phyloP scores from a whole-genome alignment of 371 early-diverging fungal genomes.

The Mortierella sp. region DNA sequence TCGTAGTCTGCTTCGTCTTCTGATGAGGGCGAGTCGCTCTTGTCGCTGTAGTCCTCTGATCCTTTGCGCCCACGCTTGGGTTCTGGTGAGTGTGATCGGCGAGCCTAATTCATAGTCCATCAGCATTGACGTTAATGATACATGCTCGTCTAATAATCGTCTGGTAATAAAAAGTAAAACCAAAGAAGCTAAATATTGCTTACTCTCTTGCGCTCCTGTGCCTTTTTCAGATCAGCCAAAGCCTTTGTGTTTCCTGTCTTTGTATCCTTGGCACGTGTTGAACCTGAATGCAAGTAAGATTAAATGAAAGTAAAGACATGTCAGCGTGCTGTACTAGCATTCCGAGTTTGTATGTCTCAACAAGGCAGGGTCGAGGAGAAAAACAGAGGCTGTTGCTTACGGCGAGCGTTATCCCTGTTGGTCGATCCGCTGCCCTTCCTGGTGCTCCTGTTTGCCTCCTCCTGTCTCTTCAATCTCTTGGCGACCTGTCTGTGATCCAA shows the following conservation, averaged over 20 bases:
- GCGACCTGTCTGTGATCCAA: conserved; percentile 72
- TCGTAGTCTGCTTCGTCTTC: conserved; percentile 43
- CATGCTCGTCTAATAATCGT: background rate
- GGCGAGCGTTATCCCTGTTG: conserved; percentile 64
- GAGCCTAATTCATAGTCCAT: conserved; percentile 26
- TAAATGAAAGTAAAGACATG: background rate
- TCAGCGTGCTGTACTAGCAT: background rate
- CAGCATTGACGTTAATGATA: background rate
- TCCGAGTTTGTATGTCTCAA: background rate
- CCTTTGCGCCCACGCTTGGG: conserved; percentile 47
- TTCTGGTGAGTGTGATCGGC: conserved; percentile 56
- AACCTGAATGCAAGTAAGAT: conserved; percentile 57
- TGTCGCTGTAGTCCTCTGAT: conserved; percentile 53
- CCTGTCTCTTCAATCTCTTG: conserved; percentile 65
- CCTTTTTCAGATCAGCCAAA: conserved; percentile 51
- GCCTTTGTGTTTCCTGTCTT: conserved; percentile 54
- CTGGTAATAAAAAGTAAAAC: too few species aligned
- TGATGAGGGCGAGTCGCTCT: conserved; percentile 46
- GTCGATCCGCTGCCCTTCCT: conserved; percentile 44
- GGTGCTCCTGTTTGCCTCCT: conserved; percentile 66
- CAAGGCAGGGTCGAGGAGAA: background rate
- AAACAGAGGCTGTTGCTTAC: conserved; percentile 52
- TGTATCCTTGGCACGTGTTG: conserved; percentile 70
- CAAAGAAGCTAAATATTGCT: background rate
- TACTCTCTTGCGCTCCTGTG: conserved; percentile 57